phyloP scores from a whole-genome alignment of 2,329 filamentous ascomycete species.

The Aurifilum marmelostoma region DNA sequence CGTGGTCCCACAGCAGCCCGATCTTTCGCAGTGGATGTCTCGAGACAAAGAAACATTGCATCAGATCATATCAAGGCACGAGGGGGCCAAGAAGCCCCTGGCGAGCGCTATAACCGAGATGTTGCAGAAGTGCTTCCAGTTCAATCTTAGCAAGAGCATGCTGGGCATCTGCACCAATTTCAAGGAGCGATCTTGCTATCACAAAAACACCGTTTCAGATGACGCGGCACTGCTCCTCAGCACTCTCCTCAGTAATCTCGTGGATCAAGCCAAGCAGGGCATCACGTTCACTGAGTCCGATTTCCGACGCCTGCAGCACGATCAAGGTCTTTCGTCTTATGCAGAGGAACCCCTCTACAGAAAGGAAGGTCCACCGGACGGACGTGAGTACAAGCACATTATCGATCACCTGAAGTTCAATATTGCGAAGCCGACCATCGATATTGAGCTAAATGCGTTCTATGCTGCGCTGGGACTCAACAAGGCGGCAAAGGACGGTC shows the following conservation, averaged over 20 bases:
- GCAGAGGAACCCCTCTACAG: conserved; percentile 50
- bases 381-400: conserved; percentile 49
- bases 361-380: conserved; percentile 37
- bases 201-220: conserved; percentile 53
- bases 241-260: conserved; percentile 54
- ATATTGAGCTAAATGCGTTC: conserved; percentile 42
- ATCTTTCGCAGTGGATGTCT: conserved; percentile 53
- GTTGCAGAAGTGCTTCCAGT: conserved; percentile 57
- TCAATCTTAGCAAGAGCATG: conserved; percentile 58
- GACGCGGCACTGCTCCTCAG: conserved; percentile 52
- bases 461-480: conserved; percentile 32
- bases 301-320: conserved; percentile 44
- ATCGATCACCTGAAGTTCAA: conserved; percentile 65
- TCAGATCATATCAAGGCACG: conserved; percentile 42
- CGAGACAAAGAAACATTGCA: conserved; percentile 52
- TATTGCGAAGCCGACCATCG: conserved; percentile 50
- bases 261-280: conserved; percentile 62
- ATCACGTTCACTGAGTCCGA: conserved; percentile 49
- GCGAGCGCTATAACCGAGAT: conserved; percentile 47
- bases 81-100: conserved; percentile 19
- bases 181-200: conserved; percentile 67
- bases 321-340: conserved; percentile 31
- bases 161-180: conserved; percentile 68
- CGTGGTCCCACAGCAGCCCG: conserved; percentile 46
- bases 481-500: conserved; percentile 20